Percentiles rank a stretch among this genome's conserved stretches.
phyloP scores from a whole-genome alignment of 2,329 filamentous ascomycete genomes.

The Nemania sp. region DNA sequence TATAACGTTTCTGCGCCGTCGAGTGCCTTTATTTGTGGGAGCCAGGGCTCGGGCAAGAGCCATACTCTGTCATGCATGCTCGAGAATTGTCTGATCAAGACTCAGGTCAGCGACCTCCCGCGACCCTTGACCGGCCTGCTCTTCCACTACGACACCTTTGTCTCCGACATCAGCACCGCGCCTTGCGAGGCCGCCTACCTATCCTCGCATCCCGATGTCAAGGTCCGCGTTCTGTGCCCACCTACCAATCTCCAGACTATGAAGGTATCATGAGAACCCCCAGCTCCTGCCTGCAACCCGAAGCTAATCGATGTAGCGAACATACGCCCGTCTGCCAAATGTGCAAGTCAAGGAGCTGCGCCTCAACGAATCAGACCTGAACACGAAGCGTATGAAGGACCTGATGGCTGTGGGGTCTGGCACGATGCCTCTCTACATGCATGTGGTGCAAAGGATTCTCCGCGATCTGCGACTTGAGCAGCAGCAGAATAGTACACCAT shows the following conservation, averaged over 20 bases:
- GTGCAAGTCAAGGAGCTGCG: constrained; percentile 56
- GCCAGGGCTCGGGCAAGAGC: constrained; percentile 67
- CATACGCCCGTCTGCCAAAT: constrained; percentile 49
- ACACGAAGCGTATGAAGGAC: constrained; percentile 61
- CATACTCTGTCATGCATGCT: constrained; percentile 61
- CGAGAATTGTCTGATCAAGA: constrained; percentile 60
- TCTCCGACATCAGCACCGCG: constrained; percentile 50
- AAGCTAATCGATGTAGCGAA: constrained; percentile 32
- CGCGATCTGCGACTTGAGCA: constrained; percentile 57
- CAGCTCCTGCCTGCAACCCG: background rate
- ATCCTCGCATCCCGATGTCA: constrained; percentile 47
- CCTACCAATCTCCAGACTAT: constrained; percentile 55
- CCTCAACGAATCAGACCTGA: constrained; percentile 57
- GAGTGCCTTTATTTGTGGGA: constrained; percentile 67
- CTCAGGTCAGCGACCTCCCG: constrained; percentile 43
- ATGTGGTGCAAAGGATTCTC: constrained; percentile 59
- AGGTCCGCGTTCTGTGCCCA: constrained; percentile 58
- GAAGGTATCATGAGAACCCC: constrained; percentile 17
- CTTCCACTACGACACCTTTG: constrained; percentile 67
- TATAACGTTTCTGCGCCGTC: constrained; percentile 56
- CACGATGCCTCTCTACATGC: constrained; percentile 60
- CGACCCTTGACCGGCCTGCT: constrained; percentile 63
- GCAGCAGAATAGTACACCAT: constrained; percentile 42
- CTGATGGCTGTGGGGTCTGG: constrained; percentile 59
- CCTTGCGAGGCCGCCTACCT: constrained; percentile 66